phyloP scores from a whole-genome alignment of 73 alveolate genomes.

The Paramecium caudatum region DNA sequence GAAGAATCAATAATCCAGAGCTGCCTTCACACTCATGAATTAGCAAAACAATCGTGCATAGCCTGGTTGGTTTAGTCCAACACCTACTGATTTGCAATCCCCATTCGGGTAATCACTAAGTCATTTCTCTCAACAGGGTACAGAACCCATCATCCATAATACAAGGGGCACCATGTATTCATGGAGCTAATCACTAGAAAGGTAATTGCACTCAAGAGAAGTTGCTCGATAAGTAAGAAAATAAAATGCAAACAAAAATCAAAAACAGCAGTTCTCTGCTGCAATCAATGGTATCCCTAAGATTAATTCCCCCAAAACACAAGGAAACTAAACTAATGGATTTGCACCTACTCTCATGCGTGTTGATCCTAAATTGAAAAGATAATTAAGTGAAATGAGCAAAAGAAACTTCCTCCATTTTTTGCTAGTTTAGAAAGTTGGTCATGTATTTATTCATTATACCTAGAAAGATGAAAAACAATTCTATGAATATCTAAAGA shows the following conservation, averaged over 20 bases:
- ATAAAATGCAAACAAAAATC: neutral
- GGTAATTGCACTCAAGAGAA: neutral
- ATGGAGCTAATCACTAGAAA: neutral
- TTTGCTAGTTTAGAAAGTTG: conserved; percentile 49
- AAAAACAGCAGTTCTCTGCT: neutral
- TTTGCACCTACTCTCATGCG: neutral
- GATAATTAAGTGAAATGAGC: conserved; percentile 17
- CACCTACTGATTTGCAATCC: neutral
- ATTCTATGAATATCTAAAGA: conserved; percentile 46
- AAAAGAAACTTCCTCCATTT: conserved; percentile 62
- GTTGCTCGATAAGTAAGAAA: neutral
- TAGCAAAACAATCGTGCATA: neutral
- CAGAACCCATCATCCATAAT: conserved; percentile 21
- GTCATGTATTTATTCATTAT: conserved; percentile 46
- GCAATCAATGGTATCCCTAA: conserved; percentile 5
- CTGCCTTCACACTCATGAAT: neutral
- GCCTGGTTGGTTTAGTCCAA: neutral
- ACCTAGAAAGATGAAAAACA: conserved; percentile 50
- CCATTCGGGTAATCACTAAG: neutral
- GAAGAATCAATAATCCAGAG: neutral
- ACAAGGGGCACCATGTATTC: neutral
- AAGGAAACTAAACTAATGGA: neutral
- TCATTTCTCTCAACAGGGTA: neutral
- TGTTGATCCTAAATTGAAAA: conserved; percentile 20
- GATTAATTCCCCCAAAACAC: neutral